A percentile compares a stretch with the other conserved stretches of the same genome.
These are phyloP conservation scores for Penicillium thymicola DNA, from an alignment of 2,329 filamentous ascomycete genomes.

Conservation along the genomic window DNA sequence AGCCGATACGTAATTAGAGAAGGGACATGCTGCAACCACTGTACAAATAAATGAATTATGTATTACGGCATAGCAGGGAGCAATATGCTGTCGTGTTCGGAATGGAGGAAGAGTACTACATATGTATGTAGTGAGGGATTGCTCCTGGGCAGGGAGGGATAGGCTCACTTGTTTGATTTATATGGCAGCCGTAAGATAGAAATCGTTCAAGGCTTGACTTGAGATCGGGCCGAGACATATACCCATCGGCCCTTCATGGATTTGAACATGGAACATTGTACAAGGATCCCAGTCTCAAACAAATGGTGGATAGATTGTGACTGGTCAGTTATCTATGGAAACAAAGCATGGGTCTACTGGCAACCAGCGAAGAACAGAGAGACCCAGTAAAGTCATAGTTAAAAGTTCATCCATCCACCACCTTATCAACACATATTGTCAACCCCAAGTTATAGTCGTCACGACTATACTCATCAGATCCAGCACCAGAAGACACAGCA, in stretches of 20 bases:
- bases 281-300: background rate
- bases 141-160: background rate
- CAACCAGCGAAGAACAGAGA: background rate
- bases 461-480: background rate
- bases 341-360: conserved; percentile 1
- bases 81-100: background rate
- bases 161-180: background rate
- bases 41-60: background rate
- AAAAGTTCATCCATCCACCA: conserved; percentile 2
- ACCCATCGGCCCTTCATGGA: background rate
- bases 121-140: no score
- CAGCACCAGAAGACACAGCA: conserved; percentile 5
- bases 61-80: background rate
- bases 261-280: background rate
- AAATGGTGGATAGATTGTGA: conserved; percentile 14
- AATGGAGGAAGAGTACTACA: background rate
- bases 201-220: no score
- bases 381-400: conserved; percentile 4
- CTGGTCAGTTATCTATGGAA: conserved; percentile 5
- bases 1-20: background rate
- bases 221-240: background rate
- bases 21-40: background rate
- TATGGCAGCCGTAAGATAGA: no score
- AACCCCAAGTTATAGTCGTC: background rate
- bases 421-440: conserved; percentile 2